Conservation (phyloP, 176 grass and related monocot genomes). For the Zoysia pacifica region DNA sequence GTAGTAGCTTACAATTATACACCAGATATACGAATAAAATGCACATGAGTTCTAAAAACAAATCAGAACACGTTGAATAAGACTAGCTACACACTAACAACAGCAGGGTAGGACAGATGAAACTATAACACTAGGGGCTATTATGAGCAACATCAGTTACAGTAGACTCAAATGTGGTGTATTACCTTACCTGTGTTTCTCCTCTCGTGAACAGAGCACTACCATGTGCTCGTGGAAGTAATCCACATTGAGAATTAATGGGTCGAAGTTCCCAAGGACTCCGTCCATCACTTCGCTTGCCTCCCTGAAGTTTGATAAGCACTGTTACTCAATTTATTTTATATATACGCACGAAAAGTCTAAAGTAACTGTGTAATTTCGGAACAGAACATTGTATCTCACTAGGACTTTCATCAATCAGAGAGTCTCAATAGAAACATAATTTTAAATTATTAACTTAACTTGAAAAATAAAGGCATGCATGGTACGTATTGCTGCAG, state of each 20-base stretch:
- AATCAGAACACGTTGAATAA: background rate
- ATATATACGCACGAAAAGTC: conserved; percentile 1
- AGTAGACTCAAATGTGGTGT: conserved; percentile 43
- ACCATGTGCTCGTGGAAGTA: conserved; percentile 95
- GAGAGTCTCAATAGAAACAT: conserved; percentile 13
- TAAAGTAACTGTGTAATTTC: background rate
- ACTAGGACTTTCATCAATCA: conserved; percentile 17
- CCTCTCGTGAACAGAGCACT: conserved; percentile 94
- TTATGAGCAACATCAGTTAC: conserved; percentile 5
- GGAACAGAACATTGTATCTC: conserved; percentile 18
- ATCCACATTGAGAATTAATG: conserved; percentile 80
- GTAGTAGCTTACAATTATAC: conserved; percentile 5
- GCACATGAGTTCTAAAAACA: background rate
- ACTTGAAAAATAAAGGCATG: conserved; percentile 18
- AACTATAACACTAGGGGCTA: conserved; percentile 23
- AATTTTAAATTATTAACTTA: conserved; percentile 12
- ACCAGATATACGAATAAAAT: conserved; percentile 4
- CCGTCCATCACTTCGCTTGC: conserved; percentile 92
- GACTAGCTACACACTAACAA: conserved; percentile 18
- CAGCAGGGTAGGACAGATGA: background rate
- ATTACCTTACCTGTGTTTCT: conserved; percentile 96
- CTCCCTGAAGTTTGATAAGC: conserved; percentile 63
- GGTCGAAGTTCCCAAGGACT: conserved; percentile 75
- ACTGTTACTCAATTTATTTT: conserved; percentile 7
- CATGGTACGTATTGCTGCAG: background rate